phyloP scores from a whole-genome alignment of 495 filamentous ascomycete species.

The Niebla homalea region DNA sequence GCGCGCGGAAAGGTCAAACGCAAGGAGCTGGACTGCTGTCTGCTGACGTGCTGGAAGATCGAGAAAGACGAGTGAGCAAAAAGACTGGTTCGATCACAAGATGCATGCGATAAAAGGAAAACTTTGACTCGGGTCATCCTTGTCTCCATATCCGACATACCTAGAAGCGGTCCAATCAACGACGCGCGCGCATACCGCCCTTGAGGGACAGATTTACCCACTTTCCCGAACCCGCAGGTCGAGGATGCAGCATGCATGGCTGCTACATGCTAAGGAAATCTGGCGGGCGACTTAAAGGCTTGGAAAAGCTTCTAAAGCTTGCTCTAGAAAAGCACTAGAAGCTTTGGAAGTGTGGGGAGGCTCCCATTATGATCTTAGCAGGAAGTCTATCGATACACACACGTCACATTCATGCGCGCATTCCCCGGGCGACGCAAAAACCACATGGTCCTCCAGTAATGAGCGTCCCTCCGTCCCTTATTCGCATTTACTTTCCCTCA shows the following conservation, averaged over 20 bases:
- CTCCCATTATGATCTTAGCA: not conserved
- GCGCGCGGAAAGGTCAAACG: no score
- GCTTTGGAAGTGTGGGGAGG: not conserved
- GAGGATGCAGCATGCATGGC: not conserved
- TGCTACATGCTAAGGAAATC: no score
- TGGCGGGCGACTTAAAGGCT: not conserved
- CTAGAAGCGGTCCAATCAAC: constrained; percentile 3
- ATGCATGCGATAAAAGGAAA: no score
- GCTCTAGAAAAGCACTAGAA: constrained; percentile 4
- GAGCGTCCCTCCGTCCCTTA: not conserved
- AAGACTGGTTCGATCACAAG: no score
- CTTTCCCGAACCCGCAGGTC: not conserved
- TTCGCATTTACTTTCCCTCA: not conserved
- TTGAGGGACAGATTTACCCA: not conserved
- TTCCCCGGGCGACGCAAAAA: no score
- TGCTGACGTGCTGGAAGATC: no score
- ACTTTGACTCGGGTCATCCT: no score
- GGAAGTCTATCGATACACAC: not conserved
- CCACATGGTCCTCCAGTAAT: no score
- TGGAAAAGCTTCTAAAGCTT: constrained; percentile 4
- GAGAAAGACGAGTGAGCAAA: no score
- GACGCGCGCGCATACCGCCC: not conserved
- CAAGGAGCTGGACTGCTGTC: no score
- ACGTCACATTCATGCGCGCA: not conserved
- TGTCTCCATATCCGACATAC: no score